These are phyloP conservation scores for Podaxis rugospora DNA, from an alignment of 768 basidiomycete species.

Conservation along the genomic window DNA sequence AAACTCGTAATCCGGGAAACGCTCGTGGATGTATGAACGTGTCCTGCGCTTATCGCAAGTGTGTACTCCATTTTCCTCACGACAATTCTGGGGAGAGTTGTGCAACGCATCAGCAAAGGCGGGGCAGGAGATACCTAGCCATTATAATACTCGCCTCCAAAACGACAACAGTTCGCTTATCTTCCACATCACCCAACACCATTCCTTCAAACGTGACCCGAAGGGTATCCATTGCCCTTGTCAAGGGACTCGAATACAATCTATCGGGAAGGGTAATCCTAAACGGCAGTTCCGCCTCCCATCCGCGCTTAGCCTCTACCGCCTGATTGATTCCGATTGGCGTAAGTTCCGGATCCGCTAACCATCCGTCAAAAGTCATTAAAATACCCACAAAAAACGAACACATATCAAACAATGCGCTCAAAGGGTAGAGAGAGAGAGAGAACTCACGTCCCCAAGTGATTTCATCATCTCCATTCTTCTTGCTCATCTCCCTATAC, in stretches of 20 bases:
- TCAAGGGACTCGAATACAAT: constrained; percentile 60
- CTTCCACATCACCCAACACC: constrained; percentile 14
- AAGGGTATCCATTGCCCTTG: constrained; percentile 56
- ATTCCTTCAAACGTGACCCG: constrained; percentile 45
- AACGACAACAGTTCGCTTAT: constrained; percentile 31
- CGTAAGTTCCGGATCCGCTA: constrained; percentile 68
- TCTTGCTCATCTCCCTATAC: constrained; percentile 57
- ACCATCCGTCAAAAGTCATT: background rate
- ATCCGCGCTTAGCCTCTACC: constrained; percentile 33
- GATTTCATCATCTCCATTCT: constrained; percentile 60
- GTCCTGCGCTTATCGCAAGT: constrained; percentile 62
- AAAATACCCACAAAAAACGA: background rate
- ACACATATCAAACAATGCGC: background rate
- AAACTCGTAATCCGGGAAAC: constrained; percentile 50
- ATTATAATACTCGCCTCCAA: constrained; percentile 46
- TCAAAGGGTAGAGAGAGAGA: background rate
- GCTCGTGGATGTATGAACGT: constrained; percentile 32
- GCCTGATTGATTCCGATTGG: constrained; percentile 56
- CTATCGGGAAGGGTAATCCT: constrained; percentile 49
- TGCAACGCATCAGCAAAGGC: background rate
- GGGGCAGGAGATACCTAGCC: background rate
- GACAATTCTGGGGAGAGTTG: constrained; percentile 47
- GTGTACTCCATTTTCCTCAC: constrained; percentile 65
- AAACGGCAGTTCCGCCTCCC: constrained; percentile 41
- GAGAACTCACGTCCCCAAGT: constrained; percentile 69